phyloP scores from a whole-genome alignment of 2,329 filamentous ascomycete genomes.

The Rutstroemia sp. region DNA sequence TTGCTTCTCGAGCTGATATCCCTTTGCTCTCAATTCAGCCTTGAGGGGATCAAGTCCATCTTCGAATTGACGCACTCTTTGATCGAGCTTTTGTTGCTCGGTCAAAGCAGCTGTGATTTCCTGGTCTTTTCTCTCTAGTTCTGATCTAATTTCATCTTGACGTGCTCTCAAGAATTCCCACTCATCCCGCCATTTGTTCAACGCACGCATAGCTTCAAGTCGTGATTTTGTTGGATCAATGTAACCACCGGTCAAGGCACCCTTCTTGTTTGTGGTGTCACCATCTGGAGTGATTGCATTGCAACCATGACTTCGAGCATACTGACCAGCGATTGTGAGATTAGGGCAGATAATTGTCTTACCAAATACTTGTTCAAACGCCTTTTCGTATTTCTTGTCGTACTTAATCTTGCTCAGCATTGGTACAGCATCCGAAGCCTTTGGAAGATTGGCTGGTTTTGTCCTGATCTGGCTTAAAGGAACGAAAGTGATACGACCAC shows the following conservation, averaged over 20 bases:
- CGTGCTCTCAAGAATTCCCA: constrained; percentile 61
- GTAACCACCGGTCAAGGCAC: constrained; percentile 90
- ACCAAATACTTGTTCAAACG: constrained; percentile 92
- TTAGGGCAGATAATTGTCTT: constrained; percentile 93
- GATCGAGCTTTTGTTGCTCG: constrained; percentile 75
- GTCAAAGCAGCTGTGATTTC: constrained; percentile 82
- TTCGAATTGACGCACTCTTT: constrained; percentile 69
- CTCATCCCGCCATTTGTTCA: constrained; percentile 68
- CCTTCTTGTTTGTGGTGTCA: constrained; percentile 90
- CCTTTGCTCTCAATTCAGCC: constrained; percentile 68
- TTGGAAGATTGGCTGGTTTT: constrained; percentile 67
- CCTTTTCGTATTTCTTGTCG: constrained; percentile 68
- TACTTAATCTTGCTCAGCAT: constrained; percentile 80
- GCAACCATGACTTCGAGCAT: constrained; percentile 84
- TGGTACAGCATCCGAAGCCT: constrained; percentile 79
- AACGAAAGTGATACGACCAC: constrained; percentile 90
- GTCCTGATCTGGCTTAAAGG: constrained; percentile 76
- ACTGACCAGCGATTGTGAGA: constrained; percentile 78
- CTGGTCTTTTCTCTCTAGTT: constrained; percentile 76
- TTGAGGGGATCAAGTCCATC: constrained; percentile 74
- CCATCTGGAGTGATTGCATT: constrained; percentile 92
- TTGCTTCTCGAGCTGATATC: constrained; percentile 65
- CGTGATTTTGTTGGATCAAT: constrained; percentile 81
- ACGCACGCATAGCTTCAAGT: constrained; percentile 72
- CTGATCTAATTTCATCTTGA: constrained; percentile 55